Conservation (phyloP, 1,139 yeast species). For the Zhuliangozyma blackwelliae region DNA sequence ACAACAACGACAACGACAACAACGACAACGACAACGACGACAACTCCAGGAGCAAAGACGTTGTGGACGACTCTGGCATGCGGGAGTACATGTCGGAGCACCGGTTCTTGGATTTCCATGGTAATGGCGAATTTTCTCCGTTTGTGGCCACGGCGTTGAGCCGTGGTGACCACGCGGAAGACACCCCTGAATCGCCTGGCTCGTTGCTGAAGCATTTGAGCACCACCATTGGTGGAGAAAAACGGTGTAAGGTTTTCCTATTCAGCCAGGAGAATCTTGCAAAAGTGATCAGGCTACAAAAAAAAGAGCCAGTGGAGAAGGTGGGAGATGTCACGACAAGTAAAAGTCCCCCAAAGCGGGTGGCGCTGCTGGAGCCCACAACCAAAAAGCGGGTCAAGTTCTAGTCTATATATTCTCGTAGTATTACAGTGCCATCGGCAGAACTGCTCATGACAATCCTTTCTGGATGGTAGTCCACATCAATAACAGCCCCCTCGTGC, state of each 20-base stretch:
- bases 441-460: conserved; percentile 43
- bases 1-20: conserved; percentile 4
- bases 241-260: conserved; percentile 4
- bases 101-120: conserved; percentile 35
- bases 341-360: conserved; percentile 9
- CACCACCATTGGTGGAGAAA: conserved; percentile 1
- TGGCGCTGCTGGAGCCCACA: conserved; percentile 4
- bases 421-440: conserved; percentile 46
- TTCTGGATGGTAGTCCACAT: conserved; percentile 47
- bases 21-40: conserved; percentile 15
- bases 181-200: not conserved
- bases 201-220: conserved; percentile 23
- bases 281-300: conserved; percentile 4
- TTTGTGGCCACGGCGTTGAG: conserved; percentile 12
- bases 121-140: conserved; percentile 23
- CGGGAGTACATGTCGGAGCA: conserved; percentile 51
- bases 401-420: conserved; percentile 28
- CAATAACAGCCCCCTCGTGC: conserved; percentile 60
- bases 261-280: conserved; percentile 6
- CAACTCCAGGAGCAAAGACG: conserved; percentile 23
- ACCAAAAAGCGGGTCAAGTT: conserved; percentile 23
- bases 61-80: conserved; percentile 56
- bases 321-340: conserved; percentile 13
- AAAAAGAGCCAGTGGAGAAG: conserved; percentile 19
- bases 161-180: conserved; percentile 14